These are phyloP conservation scores for Lodderomyces jiufengensis DNA, from an alignment of 1,139 yeast genomes.

Conservation along the genomic window DNA sequence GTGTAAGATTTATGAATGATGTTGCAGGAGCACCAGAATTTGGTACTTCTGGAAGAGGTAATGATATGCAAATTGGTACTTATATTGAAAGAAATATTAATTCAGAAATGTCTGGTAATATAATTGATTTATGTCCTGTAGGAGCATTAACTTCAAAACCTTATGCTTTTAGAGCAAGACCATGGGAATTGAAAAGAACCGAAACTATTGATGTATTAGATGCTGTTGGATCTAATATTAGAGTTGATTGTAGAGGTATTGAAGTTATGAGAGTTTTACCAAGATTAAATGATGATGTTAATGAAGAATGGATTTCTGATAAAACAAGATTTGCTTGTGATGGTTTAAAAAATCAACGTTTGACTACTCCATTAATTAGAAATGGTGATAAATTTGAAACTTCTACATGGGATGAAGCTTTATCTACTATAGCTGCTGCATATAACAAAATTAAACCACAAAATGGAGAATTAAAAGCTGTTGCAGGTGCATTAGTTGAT, in stretches of 20 bases:
- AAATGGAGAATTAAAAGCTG: slow-evolving; percentile 73
- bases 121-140: slow-evolving; percentile 86
- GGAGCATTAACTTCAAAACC: slow-evolving; percentile 92
- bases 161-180: slow-evolving; percentile 86
- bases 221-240: slow-evolving; percentile 76
- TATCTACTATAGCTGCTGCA: slow-evolving; percentile 66
- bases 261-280: slow-evolving; percentile 90
- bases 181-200: slow-evolving; percentile 91
- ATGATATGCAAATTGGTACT: slow-evolving; percentile 89
- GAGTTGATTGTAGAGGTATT: slow-evolving; percentile 84
- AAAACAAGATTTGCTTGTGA: slow-evolving; percentile 84
- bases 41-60: slow-evolving; percentile 88
- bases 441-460: slow-evolving; percentile 55
- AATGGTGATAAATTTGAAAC: slow-evolving; percentile 68
- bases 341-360: slow-evolving; percentile 82
- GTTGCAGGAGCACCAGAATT: slow-evolving; percentile 92
- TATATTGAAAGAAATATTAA: slow-evolving; percentile 82
- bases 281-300: slow-evolving; percentile 79
- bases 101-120: slow-evolving; percentile 84
- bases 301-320: slow-evolving; percentile 92
- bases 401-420: slow-evolving; percentile 88
- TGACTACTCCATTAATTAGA: slow-evolving; percentile 77
- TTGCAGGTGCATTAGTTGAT: slow-evolving; percentile 80
- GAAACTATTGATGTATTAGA: slow-evolving; percentile 86
- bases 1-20: slow-evolving; percentile 87